A percentile compares a stretch with the other conserved stretches of the same genome.
These are phyloP conservation scores for Moniliophthora roreri DNA, from an alignment of 1,284 basidiomycete genomes.

Conservation along the genomic window DNA sequence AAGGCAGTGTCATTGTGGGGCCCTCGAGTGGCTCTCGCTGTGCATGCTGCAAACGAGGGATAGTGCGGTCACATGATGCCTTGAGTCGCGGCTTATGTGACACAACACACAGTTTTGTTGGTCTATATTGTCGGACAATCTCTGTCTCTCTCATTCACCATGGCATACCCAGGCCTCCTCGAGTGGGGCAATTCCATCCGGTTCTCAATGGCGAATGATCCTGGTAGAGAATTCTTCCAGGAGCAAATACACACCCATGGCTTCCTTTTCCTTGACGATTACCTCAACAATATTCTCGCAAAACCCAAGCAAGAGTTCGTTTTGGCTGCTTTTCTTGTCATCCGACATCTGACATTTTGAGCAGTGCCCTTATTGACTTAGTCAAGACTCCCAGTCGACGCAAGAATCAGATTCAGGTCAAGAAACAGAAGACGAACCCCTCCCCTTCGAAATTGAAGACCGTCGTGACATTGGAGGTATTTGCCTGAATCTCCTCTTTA, in stretches of 20 bases:
- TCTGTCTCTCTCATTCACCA: slow-evolving; percentile 17
- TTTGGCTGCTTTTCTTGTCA: neutral
- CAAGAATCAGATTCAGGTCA: slow-evolving; percentile 47
- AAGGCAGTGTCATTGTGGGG: too few species aligned
- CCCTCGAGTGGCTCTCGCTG: too few species aligned
- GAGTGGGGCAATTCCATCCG: slow-evolving; percentile 70
- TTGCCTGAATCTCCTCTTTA: slow-evolving; percentile 11
- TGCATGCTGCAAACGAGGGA: too few species aligned
- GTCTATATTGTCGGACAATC: too few species aligned
- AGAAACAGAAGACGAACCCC: slow-evolving; percentile 37
- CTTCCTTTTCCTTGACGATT: slow-evolving; percentile 75
- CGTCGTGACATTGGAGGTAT: slow-evolving; percentile 48
- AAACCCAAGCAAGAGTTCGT: slow-evolving; percentile 65
- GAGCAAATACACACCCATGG: slow-evolving; percentile 73
- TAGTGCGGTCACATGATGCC: too few species aligned
- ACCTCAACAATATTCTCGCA: slow-evolving; percentile 68
- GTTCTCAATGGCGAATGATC: slow-evolving; percentile 67
- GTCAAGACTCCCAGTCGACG: slow-evolving; percentile 80
- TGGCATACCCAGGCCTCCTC: slow-evolving; percentile 43
- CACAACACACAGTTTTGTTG: too few species aligned
- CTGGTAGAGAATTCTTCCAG: slow-evolving; percentile 65
- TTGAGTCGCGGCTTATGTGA: too few species aligned
- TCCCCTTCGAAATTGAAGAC: slow-evolving; percentile 43
- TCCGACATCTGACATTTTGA: neutral
- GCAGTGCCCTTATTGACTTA: slow-evolving; percentile 73